phyloP scores from a whole-genome alignment of 2,329 filamentous ascomycete genomes.

The Ascochyta viciae-villosae region DNA sequence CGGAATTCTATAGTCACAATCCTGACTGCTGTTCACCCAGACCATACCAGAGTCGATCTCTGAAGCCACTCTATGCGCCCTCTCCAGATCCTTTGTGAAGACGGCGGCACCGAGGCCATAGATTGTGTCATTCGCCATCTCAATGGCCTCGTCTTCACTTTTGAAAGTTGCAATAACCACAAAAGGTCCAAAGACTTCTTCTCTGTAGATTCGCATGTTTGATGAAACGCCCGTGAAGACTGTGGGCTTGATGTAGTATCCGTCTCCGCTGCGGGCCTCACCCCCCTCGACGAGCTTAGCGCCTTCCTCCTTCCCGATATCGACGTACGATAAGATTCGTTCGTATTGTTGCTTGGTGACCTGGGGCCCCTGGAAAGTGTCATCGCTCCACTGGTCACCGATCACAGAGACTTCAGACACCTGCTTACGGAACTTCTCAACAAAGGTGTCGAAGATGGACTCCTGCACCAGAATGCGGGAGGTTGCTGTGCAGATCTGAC shows the following conservation, averaged over 20 bases:
- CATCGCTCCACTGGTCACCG: conserved; percentile 50
- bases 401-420: conserved; percentile 39
- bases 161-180: conserved; percentile 79
- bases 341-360: conserved; percentile 56
- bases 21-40: conserved; percentile 48
- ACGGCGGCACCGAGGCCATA: conserved; percentile 86
- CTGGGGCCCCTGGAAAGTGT: conserved; percentile 55
- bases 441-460: conserved; percentile 32
- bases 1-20: conserved; percentile 4
- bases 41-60: conserved; percentile 51
- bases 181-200: conserved; percentile 86
- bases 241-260: conserved; percentile 70
- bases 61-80: conserved; percentile 50
- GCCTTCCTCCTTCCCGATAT: conserved; percentile 55
- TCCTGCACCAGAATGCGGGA: conserved; percentile 49
- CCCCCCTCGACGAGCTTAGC: conserved; percentile 59
- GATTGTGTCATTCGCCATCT: conserved; percentile 81
- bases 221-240: conserved; percentile 80
- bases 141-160: conserved; percentile 78
- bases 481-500: conserved; percentile 50
- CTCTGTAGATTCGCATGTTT: conserved; percentile 79
- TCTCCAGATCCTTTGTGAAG: conserved; percentile 66
- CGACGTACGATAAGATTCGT: conserved; percentile 52
- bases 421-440: conserved; percentile 51
- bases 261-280: conserved; percentile 33